phyloP scores from a whole-genome alignment of 1,284 basidiomycete species.

The Ganoderma sinense region DNA sequence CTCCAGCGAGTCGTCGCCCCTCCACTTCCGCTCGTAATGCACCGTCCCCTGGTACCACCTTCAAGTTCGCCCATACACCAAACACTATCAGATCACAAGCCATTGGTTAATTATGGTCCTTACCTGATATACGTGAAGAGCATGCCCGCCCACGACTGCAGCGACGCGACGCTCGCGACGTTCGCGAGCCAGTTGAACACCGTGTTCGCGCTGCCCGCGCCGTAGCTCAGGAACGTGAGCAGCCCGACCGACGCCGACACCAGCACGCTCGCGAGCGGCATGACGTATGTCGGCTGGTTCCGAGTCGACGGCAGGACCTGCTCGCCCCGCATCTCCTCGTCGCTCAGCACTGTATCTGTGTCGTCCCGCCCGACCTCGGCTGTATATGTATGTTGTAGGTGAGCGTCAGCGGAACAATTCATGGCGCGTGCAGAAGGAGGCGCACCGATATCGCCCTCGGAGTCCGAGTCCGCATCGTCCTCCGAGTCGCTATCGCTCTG shows the following conservation, averaged over 20 bases:
- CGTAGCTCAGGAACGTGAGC: slow-evolving; percentile 34
- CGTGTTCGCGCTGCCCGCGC: slow-evolving; percentile 23
- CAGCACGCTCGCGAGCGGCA: slow-evolving; percentile 38
- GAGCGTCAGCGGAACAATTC: too few species aligned
- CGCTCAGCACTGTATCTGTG: background rate
- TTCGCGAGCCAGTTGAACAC: slow-evolving; percentile 38
- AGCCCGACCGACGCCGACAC: slow-evolving; percentile 35
- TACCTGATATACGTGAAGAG: slow-evolving; percentile 42
- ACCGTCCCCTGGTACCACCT: slow-evolving; percentile 40
- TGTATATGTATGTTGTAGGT: background rate
- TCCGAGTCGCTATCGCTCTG: slow-evolving; percentile 14
- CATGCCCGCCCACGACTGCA: slow-evolving; percentile 42
- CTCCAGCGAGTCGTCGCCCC: slow-evolving; percentile 10
- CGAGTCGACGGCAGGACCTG: slow-evolving; percentile 5
- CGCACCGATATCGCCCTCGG: slow-evolving; percentile 16
- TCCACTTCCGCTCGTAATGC: slow-evolving; percentile 33
- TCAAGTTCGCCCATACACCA: too few species aligned
- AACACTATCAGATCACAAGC: too few species aligned
- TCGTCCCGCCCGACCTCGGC: background rate
- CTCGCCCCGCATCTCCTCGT: background rate
- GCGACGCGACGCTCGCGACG: slow-evolving; percentile 39
- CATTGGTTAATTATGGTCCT: too few species aligned
- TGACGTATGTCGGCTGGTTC: slow-evolving; percentile 28
- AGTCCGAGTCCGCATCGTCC: slow-evolving; percentile 15
- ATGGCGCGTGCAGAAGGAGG: too few species aligned